phyloP scores from a whole-genome alignment of 1,139 yeast species.

The Suhomyces bokatorum region DNA sequence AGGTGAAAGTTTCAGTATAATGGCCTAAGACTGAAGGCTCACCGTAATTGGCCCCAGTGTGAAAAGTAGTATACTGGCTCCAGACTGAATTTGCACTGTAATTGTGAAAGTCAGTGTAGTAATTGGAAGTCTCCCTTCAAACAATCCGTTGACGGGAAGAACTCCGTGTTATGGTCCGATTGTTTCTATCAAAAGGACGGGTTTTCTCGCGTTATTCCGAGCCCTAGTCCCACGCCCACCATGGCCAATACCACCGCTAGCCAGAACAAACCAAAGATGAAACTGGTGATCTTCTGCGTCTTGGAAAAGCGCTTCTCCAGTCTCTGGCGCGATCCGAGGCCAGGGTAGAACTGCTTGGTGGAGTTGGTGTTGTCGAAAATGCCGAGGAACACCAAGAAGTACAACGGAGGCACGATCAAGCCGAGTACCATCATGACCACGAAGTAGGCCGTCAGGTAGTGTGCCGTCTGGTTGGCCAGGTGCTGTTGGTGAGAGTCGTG shows the following conservation, averaged over 20 bases:
- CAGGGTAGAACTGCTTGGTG: conserved; percentile 23
- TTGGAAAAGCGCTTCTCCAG: conserved; percentile 29
- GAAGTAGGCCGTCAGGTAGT: conserved; percentile 8
- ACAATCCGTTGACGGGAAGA: neutral
- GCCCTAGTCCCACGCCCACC: conserved; percentile 45
- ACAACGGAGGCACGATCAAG: conserved; percentile 37
- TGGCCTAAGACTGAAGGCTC: no score
- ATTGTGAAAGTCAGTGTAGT: no score
- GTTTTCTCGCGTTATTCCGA: conserved; percentile 17
- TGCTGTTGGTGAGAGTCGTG: conserved; percentile 1
- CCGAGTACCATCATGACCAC: conserved; percentile 30
- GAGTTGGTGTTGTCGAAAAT: conserved; percentile 31
- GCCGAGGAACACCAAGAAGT: conserved; percentile 34
- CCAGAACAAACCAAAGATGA: conserved; percentile 38
- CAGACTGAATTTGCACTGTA: no score
- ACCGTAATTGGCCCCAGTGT: no score
- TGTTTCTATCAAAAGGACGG: no score
- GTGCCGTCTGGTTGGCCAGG: conserved; percentile 1
- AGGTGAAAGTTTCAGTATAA: no score
- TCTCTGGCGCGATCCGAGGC: conserved; percentile 15
- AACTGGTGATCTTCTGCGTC: conserved; percentile 35
- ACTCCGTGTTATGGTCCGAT: conserved; percentile 1
- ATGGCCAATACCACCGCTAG: conserved; percentile 34
- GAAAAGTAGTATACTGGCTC: no score
- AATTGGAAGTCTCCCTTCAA: neutral